Base-by-base conservation (phyloP, 2,329 filamentous ascomycete species). In the Plectosphaerella sp. region DNA sequence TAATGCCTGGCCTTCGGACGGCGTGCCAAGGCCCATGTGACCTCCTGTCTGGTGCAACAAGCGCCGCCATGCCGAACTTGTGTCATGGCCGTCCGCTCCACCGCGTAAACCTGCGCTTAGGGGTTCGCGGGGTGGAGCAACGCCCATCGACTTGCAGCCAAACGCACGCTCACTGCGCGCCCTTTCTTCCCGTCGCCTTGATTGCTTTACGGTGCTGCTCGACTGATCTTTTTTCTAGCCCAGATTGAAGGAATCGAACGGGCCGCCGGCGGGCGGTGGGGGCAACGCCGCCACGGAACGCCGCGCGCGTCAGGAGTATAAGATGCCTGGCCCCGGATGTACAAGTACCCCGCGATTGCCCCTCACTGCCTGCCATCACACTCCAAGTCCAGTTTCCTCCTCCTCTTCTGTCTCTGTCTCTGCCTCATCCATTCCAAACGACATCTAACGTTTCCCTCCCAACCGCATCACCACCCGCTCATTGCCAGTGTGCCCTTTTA, bases 41-140 rank as follows among this genome's bases (percentile, higher is more conserved):
- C 59, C 52, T 51, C 53, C 57, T 58, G 60, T 62, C 60, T 65
- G 64, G 60, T 57, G 59, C 43, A 43, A 43, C 41, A 43, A 43
- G 18, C 41, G 41, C 41, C 41, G 41, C 41, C 41, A 43, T 43
- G 41, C 41, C 41, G 41, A 43, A 43, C 41, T 43, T 12, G 41
- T 43, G 57, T 55, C 55, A 58, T 57, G 48, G 45, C 48, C 47
- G 47, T 52, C 54, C 55, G 52, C 56, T 53, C 47, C 53, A 54
- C 55, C 58, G 58, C 54, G 51, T 58, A 58, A 52, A 58, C 58
- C 55, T 59, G 57, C 58, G 52, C 58, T 57, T 59, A 58, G 58
- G 58, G 58, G 58, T 49, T 33, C 43, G n/a, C 48, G 25, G 22
- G 48, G 48, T 49, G 48, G 48, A 45, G 37, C 12, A 18, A 3